Percentiles rank a stretch among this genome's conserved stretches.
phyloP scores from a whole-genome alignment of 192 early-diverging fungal species.

The Coemansia sp. region DNA sequence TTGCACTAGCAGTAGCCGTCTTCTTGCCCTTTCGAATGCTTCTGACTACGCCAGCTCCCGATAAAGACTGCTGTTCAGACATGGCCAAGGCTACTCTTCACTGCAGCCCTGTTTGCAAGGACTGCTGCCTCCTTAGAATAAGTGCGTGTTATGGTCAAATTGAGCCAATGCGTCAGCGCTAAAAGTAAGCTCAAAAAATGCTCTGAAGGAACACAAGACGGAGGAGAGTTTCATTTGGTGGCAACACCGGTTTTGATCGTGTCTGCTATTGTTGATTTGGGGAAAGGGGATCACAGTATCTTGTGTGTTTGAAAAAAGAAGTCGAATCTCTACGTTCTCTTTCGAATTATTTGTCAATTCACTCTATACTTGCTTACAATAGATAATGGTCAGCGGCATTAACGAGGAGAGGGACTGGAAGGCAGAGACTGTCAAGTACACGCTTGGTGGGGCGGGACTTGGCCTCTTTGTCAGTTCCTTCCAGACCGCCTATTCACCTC shows the following conservation, averaged over 20 bases:
- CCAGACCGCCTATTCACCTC: conserved; percentile 60
- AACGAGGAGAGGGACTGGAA: conserved; percentile 41
- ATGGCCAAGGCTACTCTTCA: neutral
- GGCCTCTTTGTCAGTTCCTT: conserved; percentile 69
- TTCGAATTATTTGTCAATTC: neutral
- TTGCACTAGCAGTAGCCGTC: neutral
- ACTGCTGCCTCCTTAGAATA: neutral
- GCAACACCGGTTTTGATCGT: too few species aligned
- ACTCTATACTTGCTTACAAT: neutral
- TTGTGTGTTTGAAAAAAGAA: neutral
- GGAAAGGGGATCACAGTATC: too few species aligned
- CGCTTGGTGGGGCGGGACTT: conserved; percentile 58
- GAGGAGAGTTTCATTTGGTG: neutral
- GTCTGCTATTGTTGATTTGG: too few species aligned
- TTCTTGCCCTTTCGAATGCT: neutral
- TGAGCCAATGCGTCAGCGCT: neutral
- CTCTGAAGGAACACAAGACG: neutral
- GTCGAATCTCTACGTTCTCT: neutral
- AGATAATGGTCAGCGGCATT: conserved; percentile 6
- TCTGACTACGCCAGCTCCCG: neutral
- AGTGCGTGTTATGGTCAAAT: neutral
- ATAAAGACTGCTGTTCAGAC: neutral
- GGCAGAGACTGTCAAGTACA: conserved; percentile 44
- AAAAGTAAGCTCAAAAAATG: neutral
- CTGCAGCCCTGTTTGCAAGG: neutral